Evolutionary conservation across 2,329 filamentous ascomycete species (phyloP).

Genomic region (Colletotrichum tropicicola): DNA sequence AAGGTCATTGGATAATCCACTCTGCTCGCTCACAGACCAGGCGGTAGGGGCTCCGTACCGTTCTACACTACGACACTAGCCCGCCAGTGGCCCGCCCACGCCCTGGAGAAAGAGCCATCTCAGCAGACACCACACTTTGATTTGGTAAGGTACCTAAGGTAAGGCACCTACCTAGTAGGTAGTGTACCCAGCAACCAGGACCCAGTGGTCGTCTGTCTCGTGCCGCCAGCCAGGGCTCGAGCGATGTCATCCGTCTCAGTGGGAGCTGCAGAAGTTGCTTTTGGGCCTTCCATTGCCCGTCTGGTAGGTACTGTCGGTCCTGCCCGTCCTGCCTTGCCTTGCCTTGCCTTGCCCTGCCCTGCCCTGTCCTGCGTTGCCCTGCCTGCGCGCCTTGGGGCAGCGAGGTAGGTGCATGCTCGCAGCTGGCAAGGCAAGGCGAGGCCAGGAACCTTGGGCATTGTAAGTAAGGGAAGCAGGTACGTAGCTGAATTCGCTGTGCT

Average conservation of each 20-base stretch:
- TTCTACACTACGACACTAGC: constrained; percentile 10
- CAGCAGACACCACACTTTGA: not conserved
- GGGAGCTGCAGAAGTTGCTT: not conserved
- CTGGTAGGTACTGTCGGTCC: too few relatives aligned
- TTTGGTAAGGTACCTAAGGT: too few relatives aligned
- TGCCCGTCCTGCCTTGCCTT: not conserved
- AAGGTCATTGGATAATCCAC: constrained; percentile 14
- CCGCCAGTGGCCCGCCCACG: constrained; percentile 3
- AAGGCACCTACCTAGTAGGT: too few relatives aligned
- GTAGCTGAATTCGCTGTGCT: not conserved
- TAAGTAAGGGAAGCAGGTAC: not conserved
- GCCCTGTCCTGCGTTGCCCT: not conserved
- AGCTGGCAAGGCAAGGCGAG: too few relatives aligned
- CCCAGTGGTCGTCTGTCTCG: constrained; percentile 1
- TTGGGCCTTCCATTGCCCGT: too few relatives aligned
- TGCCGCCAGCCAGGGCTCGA: constrained; percentile 16
- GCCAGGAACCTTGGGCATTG: too few relatives aligned
- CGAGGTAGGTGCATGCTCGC: not conserved
- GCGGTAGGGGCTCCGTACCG: constrained; percentile 4
- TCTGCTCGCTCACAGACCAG: constrained; percentile 6
- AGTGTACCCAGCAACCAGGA: not conserved
- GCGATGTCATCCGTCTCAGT: constrained; percentile 19
- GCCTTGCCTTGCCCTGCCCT: constrained; percentile 1
- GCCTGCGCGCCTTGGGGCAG: not conserved
- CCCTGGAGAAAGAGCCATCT: not conserved